These are phyloP conservation scores for Fusarium mangiferae DNA, from an alignment of 2,329 filamentous ascomycete species.

Conservation along the genomic window DNA sequence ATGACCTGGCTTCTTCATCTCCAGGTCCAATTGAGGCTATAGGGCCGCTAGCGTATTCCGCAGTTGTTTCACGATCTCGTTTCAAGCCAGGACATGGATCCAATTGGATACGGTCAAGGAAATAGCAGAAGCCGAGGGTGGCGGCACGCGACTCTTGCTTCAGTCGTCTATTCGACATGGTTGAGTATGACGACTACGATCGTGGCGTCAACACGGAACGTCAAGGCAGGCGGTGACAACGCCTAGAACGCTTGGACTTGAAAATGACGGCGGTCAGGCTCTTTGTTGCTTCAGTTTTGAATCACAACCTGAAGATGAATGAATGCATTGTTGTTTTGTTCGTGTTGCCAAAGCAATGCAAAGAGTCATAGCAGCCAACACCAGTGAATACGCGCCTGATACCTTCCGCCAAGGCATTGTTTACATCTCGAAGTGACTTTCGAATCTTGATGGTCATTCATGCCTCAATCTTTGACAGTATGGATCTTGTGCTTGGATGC, in stretches of 20 bases:
- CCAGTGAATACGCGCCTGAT: not conserved
- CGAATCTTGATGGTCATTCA: not conserved
- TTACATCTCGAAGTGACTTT: not conserved
- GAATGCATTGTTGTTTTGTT: not conserved
- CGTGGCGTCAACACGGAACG: slow-evolving; percentile 6
- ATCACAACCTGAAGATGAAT: not conserved
- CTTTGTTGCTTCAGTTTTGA: not conserved
- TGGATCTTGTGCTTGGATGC: not conserved
- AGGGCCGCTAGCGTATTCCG: slow-evolving; percentile 18
- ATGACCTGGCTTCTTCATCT: slow-evolving; percentile 13
- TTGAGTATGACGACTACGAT: slow-evolving; percentile 4
- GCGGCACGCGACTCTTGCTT: slow-evolving; percentile 13
- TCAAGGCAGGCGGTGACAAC: slow-evolving; percentile 2
- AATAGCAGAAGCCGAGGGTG: slow-evolving; percentile 16
- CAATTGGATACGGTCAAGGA: slow-evolving; percentile 28
- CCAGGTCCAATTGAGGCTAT: slow-evolving; percentile 5
- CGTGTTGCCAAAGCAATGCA: not conserved
- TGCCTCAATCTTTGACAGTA: not conserved
- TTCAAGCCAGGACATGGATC: slow-evolving; percentile 30
- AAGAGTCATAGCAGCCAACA: not conserved
- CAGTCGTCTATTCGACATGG: not conserved
- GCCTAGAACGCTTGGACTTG: slow-evolving; percentile 14
- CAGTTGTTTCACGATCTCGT: slow-evolving; percentile 35
- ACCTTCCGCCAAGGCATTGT: not conserved
- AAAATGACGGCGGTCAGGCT: slow-evolving; percentile 3